Base-by-base conservation (phyloP, 2,329 filamentous ascomycete species). In the Nannizzia gypsea region DNA sequence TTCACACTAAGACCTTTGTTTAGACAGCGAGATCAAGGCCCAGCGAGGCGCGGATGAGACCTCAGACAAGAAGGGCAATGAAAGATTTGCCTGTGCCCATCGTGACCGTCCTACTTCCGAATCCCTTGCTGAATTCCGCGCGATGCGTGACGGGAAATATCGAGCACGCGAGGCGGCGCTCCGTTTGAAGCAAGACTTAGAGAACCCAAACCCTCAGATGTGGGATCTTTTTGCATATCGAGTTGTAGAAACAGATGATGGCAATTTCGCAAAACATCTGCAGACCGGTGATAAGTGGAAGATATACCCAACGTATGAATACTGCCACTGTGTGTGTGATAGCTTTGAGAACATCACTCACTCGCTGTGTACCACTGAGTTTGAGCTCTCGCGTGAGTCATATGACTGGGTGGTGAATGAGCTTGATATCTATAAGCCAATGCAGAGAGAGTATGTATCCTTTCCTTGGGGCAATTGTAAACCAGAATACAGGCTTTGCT, bases 171-270 rank as follows among this genome's bases (percentile, higher is more conserved):
- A 90, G 71, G 92, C 90, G 1, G 88, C 90, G 67, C 77, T 97
- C 58, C 85, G 92, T 63, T 96, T 97, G 91, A 95, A 95, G 78
- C 89, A 95, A 79, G 83, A 90, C 64, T 9, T 58, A 48, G 82
- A 83, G 57, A 86, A 87, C 67, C 86, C 87, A 31, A 96, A 96
- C 71, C 90, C 91, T 5, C 89, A 95, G 74, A 91, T 96, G 88
- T 96, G 92, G 92, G 92, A 97, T 78, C 76, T 96, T 59, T 88
- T 89, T 1, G 92, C 92, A 15, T 97, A 96, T 74, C 84, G 92
- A 62, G 86, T 97, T 59, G 81, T 90, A 67, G 84, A 88, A 46
- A 75, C 82, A 61, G 79, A 79, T 48, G 62, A 68, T 17, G 59
- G 60, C 68, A 69, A 66, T 62, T 65, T 57, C 70, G 70, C 63